phyloP scores from a whole-genome alignment of 257 asterid genomes.

The Solanum virginianum region DNA sequence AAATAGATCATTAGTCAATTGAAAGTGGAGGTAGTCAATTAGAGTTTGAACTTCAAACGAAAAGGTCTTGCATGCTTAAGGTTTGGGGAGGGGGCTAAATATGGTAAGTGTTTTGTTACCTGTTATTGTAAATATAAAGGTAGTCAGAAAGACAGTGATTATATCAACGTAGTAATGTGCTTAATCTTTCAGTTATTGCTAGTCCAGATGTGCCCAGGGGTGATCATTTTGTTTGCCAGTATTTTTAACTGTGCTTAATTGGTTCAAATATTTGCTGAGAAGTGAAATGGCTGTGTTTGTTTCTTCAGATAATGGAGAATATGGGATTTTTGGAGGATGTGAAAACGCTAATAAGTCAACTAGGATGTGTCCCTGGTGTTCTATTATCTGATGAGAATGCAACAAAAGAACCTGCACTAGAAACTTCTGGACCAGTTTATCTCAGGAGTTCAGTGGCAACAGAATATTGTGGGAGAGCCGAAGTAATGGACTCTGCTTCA shows the following conservation, averaged over 20 bases:
- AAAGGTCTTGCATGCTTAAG: background rate
- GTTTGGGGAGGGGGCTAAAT: background rate
- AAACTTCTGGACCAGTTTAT: conserved; percentile 24
- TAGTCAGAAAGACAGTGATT: background rate
- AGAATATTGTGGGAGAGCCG: conserved; percentile 19
- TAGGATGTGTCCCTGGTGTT: conserved; percentile 53
- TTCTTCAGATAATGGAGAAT: conserved; percentile 62
- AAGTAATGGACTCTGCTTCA: conserved; percentile 6
- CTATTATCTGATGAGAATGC: conserved; percentile 34
- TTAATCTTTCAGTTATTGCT: background rate
- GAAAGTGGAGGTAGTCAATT: background rate
- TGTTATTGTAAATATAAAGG: background rate
- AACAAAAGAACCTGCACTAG: conserved; percentile 27
- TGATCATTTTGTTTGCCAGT: background rate
- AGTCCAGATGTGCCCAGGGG: background rate
- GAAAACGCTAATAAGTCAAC: conserved; percentile 41
- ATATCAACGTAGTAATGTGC: background rate
- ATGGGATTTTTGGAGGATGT: conserved; percentile 51
- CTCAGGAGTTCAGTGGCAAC: conserved; percentile 14
- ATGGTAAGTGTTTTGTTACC: background rate
- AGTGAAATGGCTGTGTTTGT: conserved; percentile 1
- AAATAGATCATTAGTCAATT: background rate
- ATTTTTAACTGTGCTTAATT: background rate
- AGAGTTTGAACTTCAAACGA: background rate
- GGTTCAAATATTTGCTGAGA: background rate